Evolutionary conservation across 1,284 basidiomycete species (phyloP).

Genomic region (Gymnopus androsaceus): DNA sequence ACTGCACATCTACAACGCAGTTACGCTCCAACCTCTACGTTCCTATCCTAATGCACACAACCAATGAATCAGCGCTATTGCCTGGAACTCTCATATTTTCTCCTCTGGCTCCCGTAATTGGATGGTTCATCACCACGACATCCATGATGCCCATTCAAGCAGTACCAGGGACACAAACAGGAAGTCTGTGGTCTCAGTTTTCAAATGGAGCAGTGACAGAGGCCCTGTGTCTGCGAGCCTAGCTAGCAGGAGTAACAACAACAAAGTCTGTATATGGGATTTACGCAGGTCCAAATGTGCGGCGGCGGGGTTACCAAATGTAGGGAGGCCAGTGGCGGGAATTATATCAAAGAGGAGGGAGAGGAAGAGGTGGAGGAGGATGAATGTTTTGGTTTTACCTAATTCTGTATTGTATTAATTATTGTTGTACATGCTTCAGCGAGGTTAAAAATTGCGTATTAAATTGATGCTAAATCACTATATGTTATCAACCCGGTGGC

Average conservation of each 20-base stretch:
- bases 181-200: conserved; percentile 98
- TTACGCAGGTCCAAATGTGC: conserved; percentile 61
- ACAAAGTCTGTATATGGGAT: conserved; percentile 98
- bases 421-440: no score
- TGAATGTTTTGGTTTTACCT: no score
- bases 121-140: conserved; percentile 90
- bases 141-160: conserved; percentile 83
- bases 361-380: no score
- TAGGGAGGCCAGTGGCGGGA: conserved; percentile 26
- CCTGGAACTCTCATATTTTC: conserved; percentile 91
- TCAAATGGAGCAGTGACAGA: conserved; percentile 81
- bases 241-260: conserved; percentile 97
- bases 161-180: conserved; percentile 84
- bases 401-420: no score
- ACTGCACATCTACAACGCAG: conserved; percentile 95
- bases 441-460: no score
- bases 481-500: no score
- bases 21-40: conserved; percentile 73
- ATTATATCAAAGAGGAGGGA: conserved; percentile 39
- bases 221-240: conserved; percentile 66
- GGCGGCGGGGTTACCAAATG: conserved; percentile 24
- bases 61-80: conserved; percentile 89
- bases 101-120: conserved; percentile 93
- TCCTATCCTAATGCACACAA: conserved; percentile 88
- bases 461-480: no score